Evolutionary conservation across 2,329 filamentous ascomycete species (phyloP).

Genomic region (Penicillium psychrosexuale): DNA sequence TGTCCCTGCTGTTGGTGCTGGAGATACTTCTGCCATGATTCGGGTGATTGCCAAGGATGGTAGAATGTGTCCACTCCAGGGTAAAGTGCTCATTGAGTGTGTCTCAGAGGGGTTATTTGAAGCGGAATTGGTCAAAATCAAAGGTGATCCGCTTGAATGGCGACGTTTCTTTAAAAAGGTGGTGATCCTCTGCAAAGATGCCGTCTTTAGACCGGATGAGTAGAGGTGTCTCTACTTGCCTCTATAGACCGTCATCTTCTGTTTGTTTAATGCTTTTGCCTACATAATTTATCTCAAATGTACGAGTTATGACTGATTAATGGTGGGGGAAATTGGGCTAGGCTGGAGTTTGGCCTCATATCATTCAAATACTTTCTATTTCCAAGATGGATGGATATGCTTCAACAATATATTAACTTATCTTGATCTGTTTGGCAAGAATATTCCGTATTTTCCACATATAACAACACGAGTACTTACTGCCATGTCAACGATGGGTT

Average conservation of each 20-base stretch:
- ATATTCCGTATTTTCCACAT: too few relatives aligned
- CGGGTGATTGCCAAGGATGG: conserved; percentile 68
- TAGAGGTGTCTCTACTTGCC: conserved; percentile 12
- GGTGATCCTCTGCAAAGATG: conserved; percentile 82
- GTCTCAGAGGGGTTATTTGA: conserved; percentile 65
- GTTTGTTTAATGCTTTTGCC: background rate
- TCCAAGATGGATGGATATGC: background rate
- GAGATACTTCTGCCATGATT: conserved; percentile 58
- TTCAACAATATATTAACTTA: background rate
- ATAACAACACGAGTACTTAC: background rate
- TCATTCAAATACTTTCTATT: background rate
- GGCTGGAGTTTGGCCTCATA: conserved; percentile 8
- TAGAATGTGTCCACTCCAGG: conserved; percentile 44
- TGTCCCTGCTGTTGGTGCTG: conserved; percentile 45
- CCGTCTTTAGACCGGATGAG: conserved; percentile 62
- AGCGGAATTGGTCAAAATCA: conserved; percentile 87
- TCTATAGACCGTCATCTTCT: background rate
- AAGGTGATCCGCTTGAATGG: conserved; percentile 96
- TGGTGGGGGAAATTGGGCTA: background rate
- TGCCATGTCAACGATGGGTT: too few relatives aligned
- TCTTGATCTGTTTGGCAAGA: too few relatives aligned
- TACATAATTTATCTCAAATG: background rate
- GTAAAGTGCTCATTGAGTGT: conserved; percentile 45
- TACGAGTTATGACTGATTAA: conserved; percentile 14
- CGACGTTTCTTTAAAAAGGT: conserved; percentile 94